Conservation (phyloP, 768 basidiomycete genomes). For the Obba rivulosa region DNA sequence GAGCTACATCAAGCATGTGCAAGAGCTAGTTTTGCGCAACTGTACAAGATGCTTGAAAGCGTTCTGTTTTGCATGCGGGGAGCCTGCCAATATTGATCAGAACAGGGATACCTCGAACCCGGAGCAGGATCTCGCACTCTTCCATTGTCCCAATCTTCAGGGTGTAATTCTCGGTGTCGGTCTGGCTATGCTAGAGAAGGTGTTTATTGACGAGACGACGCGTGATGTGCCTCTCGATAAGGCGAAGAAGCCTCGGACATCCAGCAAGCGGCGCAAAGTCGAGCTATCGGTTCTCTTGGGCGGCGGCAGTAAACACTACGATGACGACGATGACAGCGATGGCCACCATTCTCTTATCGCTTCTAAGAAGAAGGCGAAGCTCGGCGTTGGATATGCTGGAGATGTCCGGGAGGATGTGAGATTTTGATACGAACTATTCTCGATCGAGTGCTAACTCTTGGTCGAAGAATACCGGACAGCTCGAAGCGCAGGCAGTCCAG, state of each 20-base stretch:
- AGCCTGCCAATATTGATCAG: slow-evolving; percentile 26
- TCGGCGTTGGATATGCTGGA: slow-evolving; percentile 87
- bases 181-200: slow-evolving; percentile 76
- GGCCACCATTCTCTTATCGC: slow-evolving; percentile 36
- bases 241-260: slow-evolving; percentile 21
- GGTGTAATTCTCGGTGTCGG: slow-evolving; percentile 91
- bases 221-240: slow-evolving; percentile 24
- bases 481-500: slow-evolving; percentile 74
- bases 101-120: slow-evolving; percentile 22
- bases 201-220: slow-evolving; percentile 53
- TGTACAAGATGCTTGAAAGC: slow-evolving; percentile 38
- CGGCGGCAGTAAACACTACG: slow-evolving; percentile 23
- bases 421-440: slow-evolving; percentile 9
- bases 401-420: slow-evolving; percentile 80
- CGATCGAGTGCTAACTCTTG: slow-evolving; percentile 1
- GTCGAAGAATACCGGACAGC: slow-evolving; percentile 68
- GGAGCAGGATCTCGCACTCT: slow-evolving; percentile 52
- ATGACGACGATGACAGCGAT: slow-evolving; percentile 52
- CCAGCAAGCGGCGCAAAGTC: slow-evolving; percentile 38
- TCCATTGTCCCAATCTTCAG: slow-evolving; percentile 88
- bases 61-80: slow-evolving; percentile 46
- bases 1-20: slow-evolving; percentile 62
- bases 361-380: slow-evolving; percentile 61
- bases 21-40: slow-evolving; percentile 46
- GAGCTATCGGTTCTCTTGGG: slow-evolving; percentile 20